Evolutionary conservation across 139 green algal genomes (phyloP).

Genomic region (Pseudopediastrum boryanum): DNA sequence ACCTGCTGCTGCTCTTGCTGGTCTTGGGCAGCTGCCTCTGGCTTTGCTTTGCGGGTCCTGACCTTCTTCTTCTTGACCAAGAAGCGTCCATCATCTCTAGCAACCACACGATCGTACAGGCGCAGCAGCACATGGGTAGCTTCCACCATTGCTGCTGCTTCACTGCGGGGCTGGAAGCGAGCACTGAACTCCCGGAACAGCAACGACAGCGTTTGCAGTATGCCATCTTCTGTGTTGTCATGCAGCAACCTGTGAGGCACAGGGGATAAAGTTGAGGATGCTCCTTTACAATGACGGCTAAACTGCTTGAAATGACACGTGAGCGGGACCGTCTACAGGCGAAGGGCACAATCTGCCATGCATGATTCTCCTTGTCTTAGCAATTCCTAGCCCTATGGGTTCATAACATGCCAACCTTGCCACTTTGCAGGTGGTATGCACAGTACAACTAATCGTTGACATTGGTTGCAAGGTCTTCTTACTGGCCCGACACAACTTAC

Average conservation of each 20-base stretch:
- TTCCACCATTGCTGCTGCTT: slow-evolving; percentile 65
- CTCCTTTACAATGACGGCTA: too few species aligned
- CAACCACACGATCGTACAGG: slow-evolving; percentile 62
- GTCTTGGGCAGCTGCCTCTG: not conserved
- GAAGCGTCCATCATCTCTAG: slow-evolving; percentile 2
- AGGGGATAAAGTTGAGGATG: not conserved
- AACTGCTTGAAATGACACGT: too few species aligned
- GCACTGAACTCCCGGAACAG: slow-evolving; percentile 67
- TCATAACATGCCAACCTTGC: too few species aligned
- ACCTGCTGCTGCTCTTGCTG: not conserved
- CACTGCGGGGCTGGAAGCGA: slow-evolving; percentile 49
- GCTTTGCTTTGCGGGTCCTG: not conserved
- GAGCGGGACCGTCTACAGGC: too few species aligned
- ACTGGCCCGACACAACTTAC: too few species aligned
- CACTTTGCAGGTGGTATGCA: too few species aligned
- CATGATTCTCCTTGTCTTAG: too few species aligned
- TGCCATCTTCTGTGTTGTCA: slow-evolving; percentile 74
- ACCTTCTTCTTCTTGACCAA: slow-evolving; percentile 26
- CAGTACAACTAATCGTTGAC: too few species aligned
- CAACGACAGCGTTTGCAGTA: slow-evolving; percentile 72
- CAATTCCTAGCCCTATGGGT: too few species aligned
- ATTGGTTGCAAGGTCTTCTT: too few species aligned
- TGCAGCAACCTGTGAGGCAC: slow-evolving; percentile 60
- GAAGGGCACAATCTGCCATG: too few species aligned
- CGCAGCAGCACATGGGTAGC: slow-evolving; percentile 66